Base-by-base conservation (phyloP, 495 filamentous ascomycete genomes). In the Sphaerosporella brunnea region DNA sequence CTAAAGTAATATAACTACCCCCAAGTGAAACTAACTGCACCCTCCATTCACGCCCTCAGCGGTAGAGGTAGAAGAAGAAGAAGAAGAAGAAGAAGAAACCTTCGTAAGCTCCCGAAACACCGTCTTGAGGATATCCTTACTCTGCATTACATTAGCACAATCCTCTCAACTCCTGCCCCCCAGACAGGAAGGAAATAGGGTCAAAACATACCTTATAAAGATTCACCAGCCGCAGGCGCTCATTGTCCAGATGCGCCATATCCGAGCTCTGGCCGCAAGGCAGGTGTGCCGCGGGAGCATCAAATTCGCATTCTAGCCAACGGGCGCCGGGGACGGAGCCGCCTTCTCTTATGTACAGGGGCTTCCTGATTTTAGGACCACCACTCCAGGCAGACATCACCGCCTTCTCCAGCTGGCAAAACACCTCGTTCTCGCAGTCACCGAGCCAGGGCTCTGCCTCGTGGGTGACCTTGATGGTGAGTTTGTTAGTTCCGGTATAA, bases 241-340 rank as follows among this genome's bases (percentile, higher is more conserved):
- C 90, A 61, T 96, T 95, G 55, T 92, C 84, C 64, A 97, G 64
- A 75, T 97, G 90, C 21, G 87, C 90, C 44, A 75, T 74, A 61
- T 97, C 90, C 58, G 85, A 95, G 35, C 87, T 85, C 63, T 96
- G 90, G 1, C 90, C 90, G 58, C 87, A 94, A 0, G 90, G 92
- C 34, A 97, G 60, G 63, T 96, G 88, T 0, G 90, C 90, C 0
- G 92, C 90, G 0, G 86, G 85, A 0, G 90, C 90, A 1, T 73
- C 72, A 58, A 96, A 96, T 56, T 93, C 86, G 65, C 93, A 90
- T 62, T 97, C 90, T 38, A 97, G 62, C 62, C 96, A 96, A 8
- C 90, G 68, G 48, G 94, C 93, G 0, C 82, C 78, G 1, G 92
- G 87, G 53, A 97, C 96, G 0, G 80, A 87, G 2, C 90, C 90